Evolutionary conservation across 495 filamentous ascomycete species (phyloP).

Genomic region (Cetradonia linearis): DNA sequence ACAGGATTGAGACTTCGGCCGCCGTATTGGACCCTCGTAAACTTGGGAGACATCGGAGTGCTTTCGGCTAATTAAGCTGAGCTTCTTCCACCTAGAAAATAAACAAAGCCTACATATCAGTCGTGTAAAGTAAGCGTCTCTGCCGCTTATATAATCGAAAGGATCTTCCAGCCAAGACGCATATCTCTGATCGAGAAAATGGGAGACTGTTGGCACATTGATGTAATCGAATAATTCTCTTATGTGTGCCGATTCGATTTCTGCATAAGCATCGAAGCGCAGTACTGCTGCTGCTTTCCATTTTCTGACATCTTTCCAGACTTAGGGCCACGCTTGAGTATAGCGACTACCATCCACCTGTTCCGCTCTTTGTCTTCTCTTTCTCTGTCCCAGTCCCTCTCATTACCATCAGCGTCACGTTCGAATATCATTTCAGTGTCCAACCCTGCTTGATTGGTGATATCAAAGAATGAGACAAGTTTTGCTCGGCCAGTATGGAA

Average conservation of each 20-base stretch:
- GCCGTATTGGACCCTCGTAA: no score
- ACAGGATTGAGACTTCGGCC: no score
- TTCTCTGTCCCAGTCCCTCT: slow-evolving; percentile 50
- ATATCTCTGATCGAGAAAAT: not conserved
- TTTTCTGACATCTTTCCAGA: not conserved
- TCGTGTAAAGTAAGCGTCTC: no score
- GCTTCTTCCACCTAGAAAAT: no score
- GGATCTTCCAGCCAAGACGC: no score
- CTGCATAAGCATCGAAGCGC: slow-evolving; percentile 15
- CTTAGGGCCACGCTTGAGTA: slow-evolving; percentile 39
- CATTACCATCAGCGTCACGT: slow-evolving; percentile 55
- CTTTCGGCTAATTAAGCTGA: no score
- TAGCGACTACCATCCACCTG: slow-evolving; percentile 67
- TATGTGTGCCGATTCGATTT: slow-evolving; percentile 13
- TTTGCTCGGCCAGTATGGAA: slow-evolving; percentile 77
- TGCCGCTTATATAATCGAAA: no score
- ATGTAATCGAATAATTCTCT: not conserved
- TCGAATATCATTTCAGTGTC: slow-evolving; percentile 60
- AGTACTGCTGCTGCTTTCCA: slow-evolving; percentile 8
- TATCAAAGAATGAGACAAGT: slow-evolving; percentile 62
- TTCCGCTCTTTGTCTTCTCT: slow-evolving; percentile 59
- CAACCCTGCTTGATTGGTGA: slow-evolving; percentile 47
- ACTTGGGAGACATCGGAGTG: no score
- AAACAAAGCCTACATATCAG: no score
- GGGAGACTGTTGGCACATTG: not conserved